Evolutionary conservation across 2,329 filamentous ascomycete genomes (phyloP).

Genomic region (Neurospora sp.): DNA sequence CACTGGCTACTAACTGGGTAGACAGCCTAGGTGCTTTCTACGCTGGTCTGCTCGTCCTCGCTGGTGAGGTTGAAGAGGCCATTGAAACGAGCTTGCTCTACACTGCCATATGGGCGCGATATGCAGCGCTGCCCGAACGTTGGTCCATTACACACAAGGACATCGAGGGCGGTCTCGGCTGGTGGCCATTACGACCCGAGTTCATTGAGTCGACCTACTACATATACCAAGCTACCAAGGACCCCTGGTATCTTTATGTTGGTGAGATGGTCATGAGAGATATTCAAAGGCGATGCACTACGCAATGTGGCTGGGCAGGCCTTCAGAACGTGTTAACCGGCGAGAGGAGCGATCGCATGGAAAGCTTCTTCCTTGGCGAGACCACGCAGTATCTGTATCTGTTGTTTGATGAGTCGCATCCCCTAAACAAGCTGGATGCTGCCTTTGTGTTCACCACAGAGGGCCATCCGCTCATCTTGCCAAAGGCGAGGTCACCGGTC

Average conservation of each 20-base stretch:
- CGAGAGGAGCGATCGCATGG: constrained; percentile 89
- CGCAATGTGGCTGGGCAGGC: constrained; percentile 86
- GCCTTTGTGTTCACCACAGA: constrained; percentile 94
- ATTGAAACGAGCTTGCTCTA: constrained; percentile 83
- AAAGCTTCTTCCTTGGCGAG: constrained; percentile 96
- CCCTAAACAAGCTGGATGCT: constrained; percentile 75
- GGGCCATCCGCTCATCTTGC: constrained; percentile 84
- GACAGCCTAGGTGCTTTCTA: constrained; percentile 95
- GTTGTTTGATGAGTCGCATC: constrained; percentile 76
- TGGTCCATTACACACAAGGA: constrained; percentile 81
- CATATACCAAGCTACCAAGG: constrained; percentile 83
- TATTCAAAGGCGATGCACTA: constrained; percentile 80
- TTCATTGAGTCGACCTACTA: constrained; percentile 97
- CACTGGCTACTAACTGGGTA: constrained; percentile 84
- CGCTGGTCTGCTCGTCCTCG: constrained; percentile 74
- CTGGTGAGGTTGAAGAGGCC: constrained; percentile 84
- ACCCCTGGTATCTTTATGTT: constrained; percentile 93
- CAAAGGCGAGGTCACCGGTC: constrained; percentile 31
- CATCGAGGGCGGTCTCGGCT: constrained; percentile 77
- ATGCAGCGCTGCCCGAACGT: constrained; percentile 85
- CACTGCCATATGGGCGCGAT: constrained; percentile 88
- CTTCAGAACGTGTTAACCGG: constrained; percentile 73
- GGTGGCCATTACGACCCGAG: constrained; percentile 93
- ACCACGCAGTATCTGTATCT: constrained; percentile 94
- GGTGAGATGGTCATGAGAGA: constrained; percentile 92